Base-by-base conservation (phyloP, 1,284 basidiomycete genomes). In the Tilletia horrida region DNA sequence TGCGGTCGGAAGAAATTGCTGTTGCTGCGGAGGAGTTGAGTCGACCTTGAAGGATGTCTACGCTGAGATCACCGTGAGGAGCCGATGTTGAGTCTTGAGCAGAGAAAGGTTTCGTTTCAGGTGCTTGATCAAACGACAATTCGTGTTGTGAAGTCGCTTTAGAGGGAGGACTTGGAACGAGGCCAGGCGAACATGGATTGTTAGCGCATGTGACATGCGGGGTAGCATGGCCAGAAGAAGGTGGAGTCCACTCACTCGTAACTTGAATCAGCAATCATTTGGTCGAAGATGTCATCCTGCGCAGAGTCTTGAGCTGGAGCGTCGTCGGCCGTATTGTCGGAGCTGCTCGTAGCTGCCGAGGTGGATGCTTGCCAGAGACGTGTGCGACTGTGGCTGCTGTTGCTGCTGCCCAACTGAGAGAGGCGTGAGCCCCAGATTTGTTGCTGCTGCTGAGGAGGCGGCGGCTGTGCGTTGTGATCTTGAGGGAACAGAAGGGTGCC, bases 261-360 rank as follows among this genome's bases (percentile, higher is more conserved):
- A 18, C 74, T 77, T 31, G 70, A 72, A 9, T 75, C 71, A 25
- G 77, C 73, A 21, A 78, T 74, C 57, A 78, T 69, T 9, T 74
- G 74, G 42, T 78, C 76, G 47, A 78, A 78, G 76, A 78, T 78
- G 59, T 78, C 76, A 57, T 77, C 75, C n/a, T 74, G 70, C 27
- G 66, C 64, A 11, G 67, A 44, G 29, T 74, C 69, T n/a, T 59
- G 69, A 7, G 64, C 43, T 69, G 69, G 71, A 11, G 65, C 16
- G 40, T 9, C 67, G 0, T 69, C 63, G 43, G 6, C 55, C 18
- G 31, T 3, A 16, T 23, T 48, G 45, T 23, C 45, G 16, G 45
- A 18, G 45, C 45, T 16, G 16, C 16, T 48, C 7, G 18, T 18
- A 23, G 45, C 45, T 4, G 18, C 45, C 21, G 45, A 48, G 45